Evolutionary conservation across 2,329 filamentous ascomycete genomes (phyloP), one percentile per base, ranked within the genome.

Genomic region (Aspergillus niger): DNA sequence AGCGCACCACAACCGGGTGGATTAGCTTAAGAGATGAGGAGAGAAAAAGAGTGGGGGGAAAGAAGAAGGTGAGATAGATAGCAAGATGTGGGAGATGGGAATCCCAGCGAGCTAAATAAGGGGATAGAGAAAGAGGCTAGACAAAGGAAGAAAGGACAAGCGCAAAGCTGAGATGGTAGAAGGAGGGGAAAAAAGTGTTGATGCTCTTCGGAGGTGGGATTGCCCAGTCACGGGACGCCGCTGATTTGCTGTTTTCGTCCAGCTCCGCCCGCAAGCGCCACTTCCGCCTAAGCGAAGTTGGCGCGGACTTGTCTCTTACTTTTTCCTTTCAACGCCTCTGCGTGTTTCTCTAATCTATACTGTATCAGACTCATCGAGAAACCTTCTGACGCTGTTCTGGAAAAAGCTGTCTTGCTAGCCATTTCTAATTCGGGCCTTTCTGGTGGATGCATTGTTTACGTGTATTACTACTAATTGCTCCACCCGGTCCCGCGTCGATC

Each of bases 231-330:
- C 66, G 66, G 65, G 60, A 63, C 48, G 26, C 44, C 36, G 8
- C 32, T 65, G 59, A 56, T 58, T 65, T 63, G 61, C 66, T 67
- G 65, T 64, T 66, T 70, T 59, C 53, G 64, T 63, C 58, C 49
- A 57, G 58, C 20, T 38, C 55, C n/a, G 10, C 47, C 52, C 30
- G 39, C 57, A 69, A 67, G 63, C 68, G 65, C 69, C 66, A 65
- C 59, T 57, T 56, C 60, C 67, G 66, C 66, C 61, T 64, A 69
- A 67, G 67, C 68, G 68, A 68, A 49, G 26, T 69, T 68, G 61
- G 47, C 69, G 69, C 65, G 24, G 32, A 2, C 5, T 36, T 20
- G 5, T 44, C 17, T 44, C 41, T 4, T 11, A 6, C 10, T 24
- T n/a, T 44, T 20, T 13, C 41, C 20, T 22, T 5, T 4, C 11